These are phyloP conservation scores for Nitzschia sp. DNA, from an alignment of 108 stramenopile species.

Conservation along the genomic window DNA sequence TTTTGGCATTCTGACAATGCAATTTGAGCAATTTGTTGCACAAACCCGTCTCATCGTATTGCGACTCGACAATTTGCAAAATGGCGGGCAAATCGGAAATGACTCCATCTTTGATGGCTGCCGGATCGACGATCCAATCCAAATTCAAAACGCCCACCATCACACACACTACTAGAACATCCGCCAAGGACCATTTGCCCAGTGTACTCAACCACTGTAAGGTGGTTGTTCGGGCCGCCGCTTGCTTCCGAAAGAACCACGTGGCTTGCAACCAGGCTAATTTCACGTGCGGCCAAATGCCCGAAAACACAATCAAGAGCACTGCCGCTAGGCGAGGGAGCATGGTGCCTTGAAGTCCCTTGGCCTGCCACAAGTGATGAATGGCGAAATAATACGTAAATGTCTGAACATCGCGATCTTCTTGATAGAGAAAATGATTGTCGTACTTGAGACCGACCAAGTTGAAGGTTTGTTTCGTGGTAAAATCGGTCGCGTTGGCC, in stretches of 20 bases:
- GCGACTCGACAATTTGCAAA: constrained; percentile 34
- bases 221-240: constrained; percentile 45
- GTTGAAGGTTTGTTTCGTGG: constrained; percentile 46
- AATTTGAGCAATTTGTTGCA: constrained; percentile 56
- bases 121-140: constrained; percentile 76
- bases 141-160: constrained; percentile 82
- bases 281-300: constrained; percentile 86
- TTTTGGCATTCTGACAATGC: constrained; percentile 39
- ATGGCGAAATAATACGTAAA: constrained; percentile 87
- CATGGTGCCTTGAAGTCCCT: constrained; percentile 55
- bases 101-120: constrained; percentile 55
- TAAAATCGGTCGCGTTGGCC: constrained; percentile 61
- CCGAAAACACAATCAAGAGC: constrained; percentile 68
- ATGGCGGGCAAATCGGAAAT: constrained; percentile 58
- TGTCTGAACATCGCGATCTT: constrained; percentile 58
- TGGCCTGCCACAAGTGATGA: constrained; percentile 73
- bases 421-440: constrained; percentile 30
- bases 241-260: constrained; percentile 57
- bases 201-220: constrained; percentile 62
- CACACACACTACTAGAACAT: constrained; percentile 84
- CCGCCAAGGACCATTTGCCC: constrained; percentile 85
- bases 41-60: constrained; percentile 42
- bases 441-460: constrained; percentile 49
- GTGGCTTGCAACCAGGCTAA: constrained; percentile 56
- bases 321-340: constrained; percentile 66